phyloP scores from a whole-genome alignment of 495 filamentous ascomycete species.

The Daldinia childiae region DNA sequence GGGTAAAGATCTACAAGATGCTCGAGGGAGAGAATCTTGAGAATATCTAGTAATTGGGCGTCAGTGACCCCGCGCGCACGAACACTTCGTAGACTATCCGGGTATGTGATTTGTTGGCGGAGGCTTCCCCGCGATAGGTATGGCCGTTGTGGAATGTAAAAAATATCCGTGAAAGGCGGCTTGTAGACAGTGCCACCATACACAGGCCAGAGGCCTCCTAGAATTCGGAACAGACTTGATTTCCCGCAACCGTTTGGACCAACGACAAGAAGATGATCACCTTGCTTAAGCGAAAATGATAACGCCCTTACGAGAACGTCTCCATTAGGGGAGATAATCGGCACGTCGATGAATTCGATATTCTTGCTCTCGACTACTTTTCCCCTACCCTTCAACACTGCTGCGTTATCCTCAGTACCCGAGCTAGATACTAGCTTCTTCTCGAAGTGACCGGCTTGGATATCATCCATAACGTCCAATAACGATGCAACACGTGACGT shows the following conservation, averaged over 20 bases:
- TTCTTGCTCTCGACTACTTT: slow-evolving; percentile 77
- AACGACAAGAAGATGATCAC: slow-evolving; percentile 92
- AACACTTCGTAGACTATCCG: slow-evolving; percentile 88
- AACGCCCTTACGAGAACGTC: slow-evolving; percentile 86
- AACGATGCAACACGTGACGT: slow-evolving; percentile 90
- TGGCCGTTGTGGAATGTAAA: slow-evolving; percentile 97
- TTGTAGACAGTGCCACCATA: slow-evolving; percentile 94
- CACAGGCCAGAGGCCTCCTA: slow-evolving; percentile 98
- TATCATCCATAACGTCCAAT: slow-evolving; percentile 93
- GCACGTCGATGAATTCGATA: slow-evolving; percentile 90
- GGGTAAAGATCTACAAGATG: slow-evolving; percentile 81
- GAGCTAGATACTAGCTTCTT: slow-evolving; percentile 95
- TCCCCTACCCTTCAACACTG: slow-evolving; percentile 82
- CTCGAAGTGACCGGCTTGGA: slow-evolving; percentile 86
- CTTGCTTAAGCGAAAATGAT: slow-evolving; percentile 84
- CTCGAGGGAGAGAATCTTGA: slow-evolving; percentile 82
- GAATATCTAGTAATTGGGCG: slow-evolving; percentile 76
- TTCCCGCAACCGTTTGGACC: slow-evolving; percentile 98
- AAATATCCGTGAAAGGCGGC: slow-evolving; percentile 88
- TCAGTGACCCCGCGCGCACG: slow-evolving; percentile 85
- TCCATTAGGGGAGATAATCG: slow-evolving; percentile 97
- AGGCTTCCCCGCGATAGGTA: slow-evolving; percentile 90
- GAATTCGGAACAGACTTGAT: slow-evolving; percentile 92
- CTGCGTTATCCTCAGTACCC: slow-evolving; percentile 76
- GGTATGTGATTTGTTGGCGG: slow-evolving; percentile 96